Evolutionary conservation across 2,329 filamentous ascomycete genomes (phyloP).

Genomic region (Penicillium griseofulvum): DNA sequence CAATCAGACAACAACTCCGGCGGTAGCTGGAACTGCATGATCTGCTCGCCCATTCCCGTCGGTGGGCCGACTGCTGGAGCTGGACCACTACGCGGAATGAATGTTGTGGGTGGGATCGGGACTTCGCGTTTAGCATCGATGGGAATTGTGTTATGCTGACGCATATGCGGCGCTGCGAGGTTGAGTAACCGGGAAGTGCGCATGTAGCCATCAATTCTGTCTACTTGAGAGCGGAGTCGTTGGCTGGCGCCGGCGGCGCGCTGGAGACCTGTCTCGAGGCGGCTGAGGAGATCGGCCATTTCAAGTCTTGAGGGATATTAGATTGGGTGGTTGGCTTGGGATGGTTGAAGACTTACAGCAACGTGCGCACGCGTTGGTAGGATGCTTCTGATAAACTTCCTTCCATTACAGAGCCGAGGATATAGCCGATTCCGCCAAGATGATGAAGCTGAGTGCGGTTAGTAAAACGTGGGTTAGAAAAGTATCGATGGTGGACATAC

Average conservation of each 20-base stretch:
- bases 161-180: conserved; percentile 4
- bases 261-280: conserved; percentile 44
- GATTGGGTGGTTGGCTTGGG: neutral
- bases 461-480: neutral
- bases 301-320: conserved; percentile 25
- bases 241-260: conserved; percentile 41
- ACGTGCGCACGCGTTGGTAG: conserved; percentile 43
- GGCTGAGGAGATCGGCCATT: conserved; percentile 48
- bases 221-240: conserved; percentile 42
- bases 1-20: conserved; percentile 43
- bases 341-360: conserved; percentile 32
- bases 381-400: conserved; percentile 43
- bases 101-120: conserved; percentile 4
- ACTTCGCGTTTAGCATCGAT: conserved; percentile 9
- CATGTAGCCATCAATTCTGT: conserved; percentile 48
- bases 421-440: conserved; percentile 49
- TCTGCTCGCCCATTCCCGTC: conserved; percentile 17
- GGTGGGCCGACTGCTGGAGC: conserved; percentile 4
- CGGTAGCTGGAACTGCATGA: conserved; percentile 42
- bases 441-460: conserved; percentile 41
- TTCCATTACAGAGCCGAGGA: conserved; percentile 50
- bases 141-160: conserved; percentile 5
- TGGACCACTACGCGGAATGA: conserved; percentile 6
- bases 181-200: conserved; percentile 21
- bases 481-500: conserved; percentile 9